phyloP scores from a whole-genome alignment of 129 eudicot species.

The Kitagawia praeruptora region DNA sequence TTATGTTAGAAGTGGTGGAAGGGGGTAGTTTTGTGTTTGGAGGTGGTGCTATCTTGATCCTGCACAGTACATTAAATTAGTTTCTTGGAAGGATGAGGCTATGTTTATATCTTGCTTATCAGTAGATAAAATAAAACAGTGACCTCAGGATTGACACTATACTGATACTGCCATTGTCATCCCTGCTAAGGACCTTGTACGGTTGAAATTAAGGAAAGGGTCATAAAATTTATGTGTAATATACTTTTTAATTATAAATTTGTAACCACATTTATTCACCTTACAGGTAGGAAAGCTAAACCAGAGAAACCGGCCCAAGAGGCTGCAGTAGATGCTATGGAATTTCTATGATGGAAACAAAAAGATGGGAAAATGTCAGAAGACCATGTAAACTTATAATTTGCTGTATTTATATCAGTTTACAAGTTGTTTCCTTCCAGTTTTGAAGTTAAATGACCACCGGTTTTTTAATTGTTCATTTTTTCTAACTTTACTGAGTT shows the following conservation, averaged over 20 bases:
- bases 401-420: neutral
- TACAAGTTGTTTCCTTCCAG: neutral
- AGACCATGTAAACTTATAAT: neutral
- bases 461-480: neutral
- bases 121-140: neutral
- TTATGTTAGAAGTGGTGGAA: too few relatives aligned
- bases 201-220: neutral
- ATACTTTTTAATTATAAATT: neutral
- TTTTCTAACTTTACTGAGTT: neutral
- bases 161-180: neutral
- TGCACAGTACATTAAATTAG: too few relatives aligned
- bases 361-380: neutral
- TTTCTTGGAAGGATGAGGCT: neutral
- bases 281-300: slow-evolving; percentile 40
- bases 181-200: neutral
- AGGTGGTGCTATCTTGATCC: too few relatives aligned
- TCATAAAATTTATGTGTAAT: neutral
- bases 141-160: neutral
- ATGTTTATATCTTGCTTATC: neutral
- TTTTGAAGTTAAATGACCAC: neutral
- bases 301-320: slow-evolving; percentile 23
- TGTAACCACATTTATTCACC: neutral
- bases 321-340: slow-evolving; percentile 53
- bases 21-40: neutral
- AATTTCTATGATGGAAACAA: slow-evolving; percentile 26